A percentile compares a stretch with the other conserved stretches of the same genome.
phyloP scores from a whole-genome alignment of 83 land plant species.

The Diphasiastrum complanatum region DNA sequence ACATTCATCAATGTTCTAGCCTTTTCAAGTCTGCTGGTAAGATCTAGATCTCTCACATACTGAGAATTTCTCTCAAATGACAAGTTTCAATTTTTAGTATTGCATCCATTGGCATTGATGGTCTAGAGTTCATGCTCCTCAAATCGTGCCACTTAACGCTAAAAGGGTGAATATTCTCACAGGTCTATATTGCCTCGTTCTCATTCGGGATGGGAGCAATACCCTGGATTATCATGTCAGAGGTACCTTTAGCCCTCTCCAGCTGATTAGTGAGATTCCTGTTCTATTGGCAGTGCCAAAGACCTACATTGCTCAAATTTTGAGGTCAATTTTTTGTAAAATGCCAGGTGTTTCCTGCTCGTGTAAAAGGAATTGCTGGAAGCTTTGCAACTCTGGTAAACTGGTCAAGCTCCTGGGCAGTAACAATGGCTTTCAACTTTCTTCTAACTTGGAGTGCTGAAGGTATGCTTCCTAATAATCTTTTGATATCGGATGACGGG shows the following conservation, averaged over 20 bases:
- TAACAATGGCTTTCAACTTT: slow-evolving; percentile 51
- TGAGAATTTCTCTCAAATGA: neutral
- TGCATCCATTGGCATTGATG: neutral
- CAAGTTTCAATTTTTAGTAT: neutral
- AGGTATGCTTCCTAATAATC: slow-evolving; percentile 24
- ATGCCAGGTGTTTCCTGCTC: slow-evolving; percentile 46
- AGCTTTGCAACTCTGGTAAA: slow-evolving; percentile 49
- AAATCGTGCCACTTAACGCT: neutral
- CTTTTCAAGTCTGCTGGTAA: slow-evolving; percentile 58
- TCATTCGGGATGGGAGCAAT: slow-evolving; percentile 80
- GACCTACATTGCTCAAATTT: neutral
- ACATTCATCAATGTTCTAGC: slow-evolving; percentile 36
- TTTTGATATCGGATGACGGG: neutral
- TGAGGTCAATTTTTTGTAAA: neutral
- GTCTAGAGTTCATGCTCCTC: neutral
- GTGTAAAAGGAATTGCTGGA: slow-evolving; percentile 56
- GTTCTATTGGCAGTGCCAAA: neutral
- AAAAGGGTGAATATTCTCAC: no score
- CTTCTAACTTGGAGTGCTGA: slow-evolving; percentile 49
- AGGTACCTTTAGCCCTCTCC: slow-evolving; percentile 34
- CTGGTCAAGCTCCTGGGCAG: slow-evolving; percentile 50
- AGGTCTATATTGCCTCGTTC: slow-evolving; percentile 56
- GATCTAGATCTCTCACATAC: neutral
- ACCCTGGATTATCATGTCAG: slow-evolving; percentile 93
- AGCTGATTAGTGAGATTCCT: neutral